Evolutionary conservation across 2,329 filamentous ascomycete species (phyloP).

Genomic region (Colletotrichum chlorophyti): DNA sequence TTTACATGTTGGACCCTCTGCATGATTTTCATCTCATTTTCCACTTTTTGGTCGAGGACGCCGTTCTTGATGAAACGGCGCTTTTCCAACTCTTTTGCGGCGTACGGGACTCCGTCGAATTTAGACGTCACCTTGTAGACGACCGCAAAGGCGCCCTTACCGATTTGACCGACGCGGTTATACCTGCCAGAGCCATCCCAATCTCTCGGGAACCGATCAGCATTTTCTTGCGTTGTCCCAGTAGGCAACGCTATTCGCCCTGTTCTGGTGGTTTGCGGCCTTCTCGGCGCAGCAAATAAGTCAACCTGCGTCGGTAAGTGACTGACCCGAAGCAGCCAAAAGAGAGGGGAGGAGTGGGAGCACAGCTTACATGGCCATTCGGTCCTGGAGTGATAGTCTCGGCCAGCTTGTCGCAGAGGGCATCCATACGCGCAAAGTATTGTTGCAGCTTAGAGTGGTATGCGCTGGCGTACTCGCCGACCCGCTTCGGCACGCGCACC

Average conservation of each 20-base stretch:
- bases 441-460: conserved; percentile 74
- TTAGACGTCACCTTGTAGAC: conserved; percentile 91
- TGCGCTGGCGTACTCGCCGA: conserved; percentile 67
- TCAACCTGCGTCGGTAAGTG: conserved; percentile 33
- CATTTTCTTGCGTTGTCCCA: conserved; percentile 38
- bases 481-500: conserved; percentile 81
- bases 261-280: conserved; percentile 16
- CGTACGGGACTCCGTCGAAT: conserved; percentile 81
- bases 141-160: conserved; percentile 92
- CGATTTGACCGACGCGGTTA: conserved; percentile 81
- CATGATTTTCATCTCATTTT: conserved; percentile 99
- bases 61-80: conserved; percentile 92
- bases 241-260: conserved; percentile 29
- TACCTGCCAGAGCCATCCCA: conserved; percentile 89
- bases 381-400: conserved; percentile 56
- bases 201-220: conserved; percentile 57
- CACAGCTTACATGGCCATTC: conserved; percentile 51
- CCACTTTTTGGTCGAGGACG: conserved; percentile 85
- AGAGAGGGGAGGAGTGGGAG: too few relatives aligned
- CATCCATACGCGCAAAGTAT: conserved; percentile 62
- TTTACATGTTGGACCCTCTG: conserved; percentile 81
- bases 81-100: conserved; percentile 95
- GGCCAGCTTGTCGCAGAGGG: too few relatives aligned
- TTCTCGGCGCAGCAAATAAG: conserved; percentile 34
- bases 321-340: not conserved